These are phyloP conservation scores for Tagetes erecta DNA, from an alignment of 129 eudicot genomes.

Conservation along the genomic window DNA sequence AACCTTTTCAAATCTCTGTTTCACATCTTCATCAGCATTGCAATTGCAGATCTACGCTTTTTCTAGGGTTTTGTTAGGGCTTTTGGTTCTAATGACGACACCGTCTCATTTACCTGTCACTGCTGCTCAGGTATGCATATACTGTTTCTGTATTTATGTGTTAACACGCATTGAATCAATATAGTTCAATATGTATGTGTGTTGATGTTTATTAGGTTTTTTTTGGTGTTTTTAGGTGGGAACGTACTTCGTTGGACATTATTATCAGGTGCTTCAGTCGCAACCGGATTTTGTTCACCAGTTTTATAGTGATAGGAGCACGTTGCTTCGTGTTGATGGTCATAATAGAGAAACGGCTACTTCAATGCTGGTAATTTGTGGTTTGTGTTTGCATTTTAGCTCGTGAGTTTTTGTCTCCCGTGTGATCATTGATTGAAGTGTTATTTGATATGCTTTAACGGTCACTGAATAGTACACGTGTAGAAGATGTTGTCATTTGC, in stretches of 20 bases:
- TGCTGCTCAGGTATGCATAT: slow-evolving; percentile 64
- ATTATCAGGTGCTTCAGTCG: slow-evolving; percentile 67
- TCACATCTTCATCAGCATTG: slow-evolving; percentile 45
- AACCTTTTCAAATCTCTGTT: slow-evolving; percentile 1
- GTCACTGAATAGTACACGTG: background rate
- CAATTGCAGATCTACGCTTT: slow-evolving; percentile 70
- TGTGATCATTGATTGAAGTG: background rate
- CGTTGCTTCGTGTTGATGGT: slow-evolving; percentile 78
- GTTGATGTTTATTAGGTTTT: slow-evolving; percentile 6
- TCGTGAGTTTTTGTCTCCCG: background rate
- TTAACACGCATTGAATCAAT: no score
- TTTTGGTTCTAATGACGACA: slow-evolving; percentile 48
- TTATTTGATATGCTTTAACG: background rate
- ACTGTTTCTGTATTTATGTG: no score
- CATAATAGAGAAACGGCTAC: slow-evolving; percentile 62
- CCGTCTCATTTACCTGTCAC: slow-evolving; percentile 68
- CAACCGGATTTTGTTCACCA: slow-evolving; percentile 75
- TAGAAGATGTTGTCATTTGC: no score
- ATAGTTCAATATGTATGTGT: background rate
- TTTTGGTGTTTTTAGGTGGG: slow-evolving; percentile 53
- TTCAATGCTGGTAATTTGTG: slow-evolving; percentile 63
- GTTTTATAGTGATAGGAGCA: slow-evolving; percentile 70
- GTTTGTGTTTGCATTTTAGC: background rate
- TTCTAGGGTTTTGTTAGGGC: slow-evolving; percentile 31
- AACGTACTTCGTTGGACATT: slow-evolving; percentile 75